A percentile compares a stretch with the other conserved stretches of the same genome.
Evolutionary conservation across 768 basidiomycete genomes (phyloP).

Genomic region (Suillus spraguei): DNA sequence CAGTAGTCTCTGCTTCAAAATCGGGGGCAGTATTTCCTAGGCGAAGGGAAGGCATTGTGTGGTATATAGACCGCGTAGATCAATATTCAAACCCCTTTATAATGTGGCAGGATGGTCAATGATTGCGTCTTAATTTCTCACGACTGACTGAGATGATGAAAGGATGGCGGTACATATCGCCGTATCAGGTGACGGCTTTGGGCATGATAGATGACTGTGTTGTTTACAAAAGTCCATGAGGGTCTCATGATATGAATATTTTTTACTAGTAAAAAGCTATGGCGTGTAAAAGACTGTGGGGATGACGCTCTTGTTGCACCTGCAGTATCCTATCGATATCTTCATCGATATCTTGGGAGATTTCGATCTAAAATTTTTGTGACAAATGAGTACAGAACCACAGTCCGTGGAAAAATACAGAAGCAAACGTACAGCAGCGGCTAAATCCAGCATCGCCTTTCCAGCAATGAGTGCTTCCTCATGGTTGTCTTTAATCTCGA

Average conservation of each 20-base stretch:
- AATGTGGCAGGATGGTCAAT: conserved; percentile 25
- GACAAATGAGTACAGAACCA: not conserved
- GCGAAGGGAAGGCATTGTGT: conserved; percentile 56
- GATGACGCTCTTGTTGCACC: conserved; percentile 84
- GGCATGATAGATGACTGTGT: not conserved
- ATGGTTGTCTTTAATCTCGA: conserved; percentile 99
- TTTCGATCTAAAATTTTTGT: conserved; percentile 67
- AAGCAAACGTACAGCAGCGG: conserved; percentile 71
- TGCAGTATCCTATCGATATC: conserved; percentile 88
- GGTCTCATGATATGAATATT: not conserved
- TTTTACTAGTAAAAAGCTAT: conserved; percentile 81
- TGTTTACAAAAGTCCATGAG: not conserved
- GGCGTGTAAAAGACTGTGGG: conserved; percentile 88
- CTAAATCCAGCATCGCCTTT: conserved; percentile 91
- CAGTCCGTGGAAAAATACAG: conserved; percentile 1
- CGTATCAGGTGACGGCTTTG: not conserved
- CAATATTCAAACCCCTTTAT: conserved; percentile 11
- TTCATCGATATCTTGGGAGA: conserved; percentile 83
- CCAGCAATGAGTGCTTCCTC: conserved; percentile 98
- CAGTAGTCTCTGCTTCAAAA: conserved; percentile 88
- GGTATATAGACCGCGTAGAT: conserved; percentile 14
- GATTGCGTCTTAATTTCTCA: conserved; percentile 69
- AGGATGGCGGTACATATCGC: not conserved
- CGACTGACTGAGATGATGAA: conserved; percentile 31
- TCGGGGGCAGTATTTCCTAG: conserved; percentile 90